These are phyloP conservation scores for Tagetes patula DNA, from an alignment of 129 eudicot species.

Conservation along the genomic window DNA sequence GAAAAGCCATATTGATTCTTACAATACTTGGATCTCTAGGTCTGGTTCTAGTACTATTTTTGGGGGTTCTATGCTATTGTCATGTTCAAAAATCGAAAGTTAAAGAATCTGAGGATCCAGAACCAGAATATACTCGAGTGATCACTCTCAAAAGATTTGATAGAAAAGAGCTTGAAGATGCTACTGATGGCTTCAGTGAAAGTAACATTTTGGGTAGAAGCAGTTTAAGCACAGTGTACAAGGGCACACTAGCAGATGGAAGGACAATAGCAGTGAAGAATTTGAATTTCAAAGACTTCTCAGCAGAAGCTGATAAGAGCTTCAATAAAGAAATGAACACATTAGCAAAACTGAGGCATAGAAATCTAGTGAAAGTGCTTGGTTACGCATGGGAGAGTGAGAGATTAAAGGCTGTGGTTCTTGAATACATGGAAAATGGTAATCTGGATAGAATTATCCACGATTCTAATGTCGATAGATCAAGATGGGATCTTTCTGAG, in stretches of 20 bases:
- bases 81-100: conserved; percentile 25
- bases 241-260: conserved; percentile 69
- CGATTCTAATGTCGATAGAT: conserved; percentile 32
- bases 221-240: conserved; percentile 80
- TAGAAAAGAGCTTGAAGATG: conserved; percentile 51
- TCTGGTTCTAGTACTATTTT: conserved; percentile 29
- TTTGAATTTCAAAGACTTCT: conserved; percentile 53
- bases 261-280: conserved; percentile 63
- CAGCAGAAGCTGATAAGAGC: conserved; percentile 63
- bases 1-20: conserved; percentile 40
- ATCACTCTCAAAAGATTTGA: conserved; percentile 52
- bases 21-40: conserved; percentile 44
- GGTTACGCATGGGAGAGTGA: conserved; percentile 94
- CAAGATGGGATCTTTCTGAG: conserved; percentile 39
- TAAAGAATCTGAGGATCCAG: conserved; percentile 15
- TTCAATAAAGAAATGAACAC: conserved; percentile 72
- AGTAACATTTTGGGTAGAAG: conserved; percentile 63
- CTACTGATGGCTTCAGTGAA: conserved; percentile 58
- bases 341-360: conserved; percentile 60
- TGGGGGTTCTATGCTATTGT: conserved; percentile 31
- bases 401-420: conserved; percentile 66
- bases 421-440: conserved; percentile 95
- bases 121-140: conserved; percentile 39
- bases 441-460: conserved; percentile 70
- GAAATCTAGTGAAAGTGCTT: conserved; percentile 74